phyloP scores from a whole-genome alignment of 441 rosid species.

The Mallotus japonicus region DNA sequence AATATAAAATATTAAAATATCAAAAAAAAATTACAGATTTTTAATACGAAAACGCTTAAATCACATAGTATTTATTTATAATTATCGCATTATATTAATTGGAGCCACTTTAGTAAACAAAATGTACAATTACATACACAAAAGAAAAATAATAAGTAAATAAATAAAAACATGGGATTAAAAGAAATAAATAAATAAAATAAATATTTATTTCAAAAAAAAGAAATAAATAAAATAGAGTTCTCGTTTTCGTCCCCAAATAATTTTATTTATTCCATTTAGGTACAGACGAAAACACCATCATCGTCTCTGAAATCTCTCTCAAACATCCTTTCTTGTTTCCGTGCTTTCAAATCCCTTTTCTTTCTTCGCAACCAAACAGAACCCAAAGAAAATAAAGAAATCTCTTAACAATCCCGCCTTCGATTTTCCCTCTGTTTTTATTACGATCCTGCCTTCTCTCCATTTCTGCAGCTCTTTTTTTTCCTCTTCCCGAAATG shows the following conservation, averaged over 20 bases:
- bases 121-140: too few relatives aligned
- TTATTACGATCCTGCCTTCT: constrained; percentile 33
- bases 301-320: constrained; percentile 5
- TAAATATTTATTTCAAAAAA: too few relatives aligned
- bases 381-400: constrained; percentile 12
- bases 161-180: too few relatives aligned
- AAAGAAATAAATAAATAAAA: too few relatives aligned
- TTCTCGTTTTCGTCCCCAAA: constrained; percentile 26
- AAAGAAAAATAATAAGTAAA: too few relatives aligned
- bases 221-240: too few relatives aligned
- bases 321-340: neutral
- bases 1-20: too few relatives aligned
- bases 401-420: constrained; percentile 16
- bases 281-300: constrained; percentile 7
- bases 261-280: constrained; percentile 18
- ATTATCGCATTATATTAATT: too few relatives aligned
- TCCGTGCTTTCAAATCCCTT: neutral
- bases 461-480: constrained; percentile 7
- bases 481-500: constrained; percentile 25
- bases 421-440: constrained; percentile 23
- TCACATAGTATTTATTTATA: too few relatives aligned
- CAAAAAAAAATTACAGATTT: too few relatives aligned
- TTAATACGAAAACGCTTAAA: too few relatives aligned
- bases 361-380: neutral
- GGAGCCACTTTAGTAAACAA: too few relatives aligned